Conservation (phyloP, 192 early-diverging fungal species). For the Gamsiella multidivaricata region DNA sequence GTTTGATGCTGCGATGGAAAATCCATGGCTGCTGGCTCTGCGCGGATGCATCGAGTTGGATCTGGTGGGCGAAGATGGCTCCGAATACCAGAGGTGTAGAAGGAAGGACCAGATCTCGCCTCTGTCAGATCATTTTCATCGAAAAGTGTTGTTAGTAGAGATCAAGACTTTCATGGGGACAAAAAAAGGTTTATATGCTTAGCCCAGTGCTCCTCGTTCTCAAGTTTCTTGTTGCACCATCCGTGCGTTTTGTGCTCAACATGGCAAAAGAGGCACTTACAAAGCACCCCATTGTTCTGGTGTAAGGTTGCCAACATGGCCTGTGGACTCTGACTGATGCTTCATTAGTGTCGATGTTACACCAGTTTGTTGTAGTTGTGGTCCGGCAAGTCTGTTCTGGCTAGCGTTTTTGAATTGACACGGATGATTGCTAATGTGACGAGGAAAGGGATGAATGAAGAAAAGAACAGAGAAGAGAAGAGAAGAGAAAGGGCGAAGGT, state of each 20-base stretch:
- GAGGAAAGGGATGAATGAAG: neutral
- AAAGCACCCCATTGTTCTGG: conserved; percentile 49
- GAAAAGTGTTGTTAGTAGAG: neutral
- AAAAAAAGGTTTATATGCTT: conserved; percentile 4
- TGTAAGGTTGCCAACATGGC: conserved; percentile 39
- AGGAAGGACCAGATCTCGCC: conserved; percentile 53
- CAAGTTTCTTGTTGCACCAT: neutral
- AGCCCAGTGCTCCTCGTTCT: too few species aligned
- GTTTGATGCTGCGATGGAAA: conserved; percentile 4
- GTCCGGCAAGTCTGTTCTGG: neutral
- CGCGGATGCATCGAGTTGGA: conserved; percentile 18
- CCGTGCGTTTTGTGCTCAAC: too few species aligned
- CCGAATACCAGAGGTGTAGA: conserved; percentile 51
- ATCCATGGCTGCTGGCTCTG: conserved; percentile 22
- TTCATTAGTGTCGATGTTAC: too few species aligned
- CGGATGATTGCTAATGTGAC: neutral
- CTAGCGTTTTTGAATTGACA: neutral
- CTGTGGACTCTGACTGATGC: conserved; percentile 13
- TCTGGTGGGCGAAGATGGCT: conserved; percentile 26
- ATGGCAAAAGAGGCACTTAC: conserved; percentile 24
- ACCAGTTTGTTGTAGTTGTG: neutral
- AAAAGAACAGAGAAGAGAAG: neutral
- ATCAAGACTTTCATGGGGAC: neutral
- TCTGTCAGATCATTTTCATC: conserved; percentile 16
- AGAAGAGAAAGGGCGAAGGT: neutral